These are phyloP conservation scores for Pseudonitzschia pungens DNA, from an alignment of 108 stramenopile genomes.

Conservation along the genomic window DNA sequence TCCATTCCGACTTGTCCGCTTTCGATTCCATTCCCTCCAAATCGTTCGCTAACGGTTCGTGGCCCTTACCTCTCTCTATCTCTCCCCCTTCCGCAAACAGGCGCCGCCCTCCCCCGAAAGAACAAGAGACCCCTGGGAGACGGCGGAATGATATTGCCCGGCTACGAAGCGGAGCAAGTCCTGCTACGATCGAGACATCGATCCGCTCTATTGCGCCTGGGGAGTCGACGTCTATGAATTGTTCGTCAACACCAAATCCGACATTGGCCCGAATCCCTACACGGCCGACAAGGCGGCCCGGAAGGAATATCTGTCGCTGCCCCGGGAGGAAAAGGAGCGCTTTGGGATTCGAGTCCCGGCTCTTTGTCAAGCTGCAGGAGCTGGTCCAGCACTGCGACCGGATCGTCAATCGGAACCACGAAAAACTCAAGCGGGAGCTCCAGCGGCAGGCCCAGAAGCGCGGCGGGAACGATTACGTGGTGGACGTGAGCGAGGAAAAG, in stretches of 20 bases:
- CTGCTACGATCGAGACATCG: constrained; percentile 81
- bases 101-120: constrained; percentile 46
- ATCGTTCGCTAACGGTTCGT: not conserved
- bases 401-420: constrained; percentile 71
- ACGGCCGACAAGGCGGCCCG: constrained; percentile 67
- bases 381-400: constrained; percentile 79
- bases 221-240: constrained; percentile 86
- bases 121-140: constrained; percentile 25
- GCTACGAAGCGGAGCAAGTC: constrained; percentile 51
- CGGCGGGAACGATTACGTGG: constrained; percentile 51
- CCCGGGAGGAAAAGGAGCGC: constrained; percentile 74
- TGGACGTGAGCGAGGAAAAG: constrained; percentile 53
- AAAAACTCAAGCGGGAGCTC: constrained; percentile 77
- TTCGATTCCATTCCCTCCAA: too few relatives aligned
- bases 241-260: constrained; percentile 87
- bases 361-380: constrained; percentile 73
- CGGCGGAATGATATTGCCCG: constrained; percentile 39
- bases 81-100: not conserved
- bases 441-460: constrained; percentile 53
- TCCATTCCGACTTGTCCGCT: too few relatives aligned
- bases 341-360: constrained; percentile 71
- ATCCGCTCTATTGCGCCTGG: constrained; percentile 89
- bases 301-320: constrained; percentile 59
- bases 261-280: constrained; percentile 74
- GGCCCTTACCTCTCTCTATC: not conserved